Evolutionary conservation across 805 yeast species (phyloP), one percentile per base, ranked within the genome.

Genomic region (Ogataea populi-albae): DNA sequence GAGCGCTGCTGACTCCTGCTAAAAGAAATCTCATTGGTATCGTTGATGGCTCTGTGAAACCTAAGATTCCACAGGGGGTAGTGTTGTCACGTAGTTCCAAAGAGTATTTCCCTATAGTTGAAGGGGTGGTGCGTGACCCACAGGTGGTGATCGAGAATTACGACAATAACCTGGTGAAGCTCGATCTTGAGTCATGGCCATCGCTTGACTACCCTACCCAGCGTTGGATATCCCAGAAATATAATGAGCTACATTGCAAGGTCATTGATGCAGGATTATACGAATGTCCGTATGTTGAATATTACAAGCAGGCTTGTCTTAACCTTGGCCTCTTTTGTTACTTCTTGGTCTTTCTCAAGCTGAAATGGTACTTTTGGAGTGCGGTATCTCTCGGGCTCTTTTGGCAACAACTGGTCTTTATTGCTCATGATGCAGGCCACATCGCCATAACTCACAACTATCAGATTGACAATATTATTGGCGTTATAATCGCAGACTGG

Each of bases 371-470:
- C 39, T 58, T 65, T 22, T 26, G 70, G 17, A 78, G 88, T 47
- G 95, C 93, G 0, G 38, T 79, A 5, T 62, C 62, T 35, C 64
- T 88, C 40, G 96, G 93, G 0, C 52, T 77, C 29, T 85, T 81
- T 6, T 87, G 96, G 96, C 96, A 87, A 48, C 96, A 87, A 58
- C 68, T 85, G 55, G 83, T 86, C 2, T 87, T 87, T 55, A 79
- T 86, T 34, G 96, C 81, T 1, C 96, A 87, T 53, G 96, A 87
- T 59, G 87, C 95, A 0, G 95, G 95, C 5, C 96, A 87, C 56
- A 72, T 85, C 10, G 73, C 87, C 2, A 81, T 87, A 34, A 81
- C 95, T 0, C 96, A 87, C 56, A 68, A 83, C 49, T 87, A 82
- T 59, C 82, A 79, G 47, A 30, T 75, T 7, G 96, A 87, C 58